Evolutionary conservation across 208 protist genomes (phyloP).

Genomic region (Spongospora subterranea): DNA sequence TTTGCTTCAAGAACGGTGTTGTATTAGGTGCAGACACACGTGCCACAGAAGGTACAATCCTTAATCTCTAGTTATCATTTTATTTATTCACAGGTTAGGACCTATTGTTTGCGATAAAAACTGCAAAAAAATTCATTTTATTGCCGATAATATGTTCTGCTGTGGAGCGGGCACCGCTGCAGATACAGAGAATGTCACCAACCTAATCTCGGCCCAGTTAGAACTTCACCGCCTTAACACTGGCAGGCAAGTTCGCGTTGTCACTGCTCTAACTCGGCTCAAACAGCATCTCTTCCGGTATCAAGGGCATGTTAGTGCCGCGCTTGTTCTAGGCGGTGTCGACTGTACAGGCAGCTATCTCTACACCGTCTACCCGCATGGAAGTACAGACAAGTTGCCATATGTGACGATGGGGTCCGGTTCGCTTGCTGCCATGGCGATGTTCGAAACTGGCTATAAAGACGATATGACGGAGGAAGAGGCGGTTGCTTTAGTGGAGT

Average conservation of each 20-base stretch:
- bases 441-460: conserved; percentile 95
- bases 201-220: conserved; percentile 90
- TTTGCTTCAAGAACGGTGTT: conserved; percentile 97
- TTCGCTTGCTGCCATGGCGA: conserved; percentile 97
- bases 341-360: conserved; percentile 95
- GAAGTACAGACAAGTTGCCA: conserved; percentile 93
- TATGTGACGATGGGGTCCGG: conserved; percentile 99
- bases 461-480: conserved; percentile 89
- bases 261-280: conserved; percentile 93
- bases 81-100: not conserved
- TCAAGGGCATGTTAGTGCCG: conserved; percentile 96
- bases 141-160: conserved; percentile 99
- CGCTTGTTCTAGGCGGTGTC: conserved; percentile 98
- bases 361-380: conserved; percentile 92
- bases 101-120: conserved; percentile 99
- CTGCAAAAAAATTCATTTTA: conserved; percentile 99
- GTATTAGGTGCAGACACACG: conserved; percentile 99
- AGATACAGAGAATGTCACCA: conserved; percentile 91
- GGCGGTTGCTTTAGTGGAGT: conserved; percentile 92
- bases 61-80: not conserved
- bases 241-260: conserved; percentile 87
- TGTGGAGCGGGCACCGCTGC: conserved; percentile 99
- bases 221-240: conserved; percentile 91
- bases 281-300: conserved; percentile 97
- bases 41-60: conserved; percentile 93